Percentiles rank a stretch among this genome's conserved stretches.
These are phyloP conservation scores for Monosporozyma unispora DNA, from an alignment of 805 yeast genomes.

Conservation along the genomic window DNA sequence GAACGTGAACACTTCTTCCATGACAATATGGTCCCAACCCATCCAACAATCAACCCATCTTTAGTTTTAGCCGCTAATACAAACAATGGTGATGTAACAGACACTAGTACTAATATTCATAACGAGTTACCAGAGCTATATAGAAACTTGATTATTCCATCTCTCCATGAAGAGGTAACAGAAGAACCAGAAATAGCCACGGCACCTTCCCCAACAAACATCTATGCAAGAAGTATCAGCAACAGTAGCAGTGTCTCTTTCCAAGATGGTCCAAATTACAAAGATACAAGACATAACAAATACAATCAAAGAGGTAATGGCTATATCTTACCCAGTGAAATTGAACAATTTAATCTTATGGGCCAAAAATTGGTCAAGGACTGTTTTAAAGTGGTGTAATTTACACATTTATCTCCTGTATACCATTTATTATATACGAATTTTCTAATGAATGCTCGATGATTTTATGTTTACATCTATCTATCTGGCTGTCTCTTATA, in stretches of 20 bases:
- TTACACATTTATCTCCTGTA: no score
- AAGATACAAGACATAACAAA: background rate
- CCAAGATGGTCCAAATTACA: background rate
- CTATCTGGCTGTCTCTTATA: no score
- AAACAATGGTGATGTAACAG: background rate
- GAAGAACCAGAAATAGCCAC: background rate
- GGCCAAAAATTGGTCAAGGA: constrained; percentile 14
- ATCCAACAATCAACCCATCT: background rate
- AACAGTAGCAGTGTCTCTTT: background rate
- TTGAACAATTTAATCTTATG: constrained; percentile 17
- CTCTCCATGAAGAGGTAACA: background rate
- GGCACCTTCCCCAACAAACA: background rate
- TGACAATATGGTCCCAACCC: background rate
- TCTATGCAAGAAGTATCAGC: background rate
- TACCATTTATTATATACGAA: background rate
- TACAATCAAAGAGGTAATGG: constrained; percentile 6
- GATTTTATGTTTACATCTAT: no score
- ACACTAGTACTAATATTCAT: background rate
- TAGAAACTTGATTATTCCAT: background rate
- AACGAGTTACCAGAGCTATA: background rate
- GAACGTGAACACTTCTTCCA: background rate
- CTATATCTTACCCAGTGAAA: constrained; percentile 15
- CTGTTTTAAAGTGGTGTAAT: constrained; percentile 11
- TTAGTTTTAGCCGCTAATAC: background rate
- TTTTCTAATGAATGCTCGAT: background rate